These are phyloP conservation scores for Nemania abortiva DNA, from an alignment of 2,329 filamentous ascomycete genomes.

Conservation along the genomic window DNA sequence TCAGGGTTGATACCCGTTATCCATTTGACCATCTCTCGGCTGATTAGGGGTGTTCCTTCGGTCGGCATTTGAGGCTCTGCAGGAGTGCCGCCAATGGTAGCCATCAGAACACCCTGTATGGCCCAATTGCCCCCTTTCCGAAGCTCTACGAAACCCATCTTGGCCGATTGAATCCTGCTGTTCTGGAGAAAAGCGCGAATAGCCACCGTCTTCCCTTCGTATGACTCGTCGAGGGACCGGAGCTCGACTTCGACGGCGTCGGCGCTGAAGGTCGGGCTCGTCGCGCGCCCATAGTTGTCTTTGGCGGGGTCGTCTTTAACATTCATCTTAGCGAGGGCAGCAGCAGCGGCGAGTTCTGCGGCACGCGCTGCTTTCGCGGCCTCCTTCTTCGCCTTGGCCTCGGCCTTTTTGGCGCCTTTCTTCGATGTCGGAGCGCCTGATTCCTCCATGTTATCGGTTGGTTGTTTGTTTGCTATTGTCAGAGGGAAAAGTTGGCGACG, in stretches of 20 bases:
- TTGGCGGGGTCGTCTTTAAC: neutral
- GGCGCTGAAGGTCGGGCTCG: neutral
- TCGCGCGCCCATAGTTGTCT: neutral
- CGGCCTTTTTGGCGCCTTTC: neutral
- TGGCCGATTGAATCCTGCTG: no score
- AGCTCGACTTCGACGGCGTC: conserved; percentile 58
- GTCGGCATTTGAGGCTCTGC: conserved; percentile 18
- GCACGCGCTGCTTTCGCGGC: neutral
- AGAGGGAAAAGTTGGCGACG: neutral
- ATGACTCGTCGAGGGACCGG: conserved; percentile 70
- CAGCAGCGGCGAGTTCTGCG: neutral
- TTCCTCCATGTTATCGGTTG: neutral
- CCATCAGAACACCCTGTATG: conserved; percentile 83
- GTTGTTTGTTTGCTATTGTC: neutral
- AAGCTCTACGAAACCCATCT: conserved; percentile 91
- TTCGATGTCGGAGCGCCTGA: neutral
- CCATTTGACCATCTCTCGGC: conserved; percentile 20
- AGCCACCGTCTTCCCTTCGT: conserved; percentile 72
- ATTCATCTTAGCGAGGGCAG: neutral
- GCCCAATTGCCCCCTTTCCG: conserved; percentile 79
- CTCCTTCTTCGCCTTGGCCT: neutral
- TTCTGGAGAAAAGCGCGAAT: conserved; percentile 84
- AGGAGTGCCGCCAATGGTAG: conserved; percentile 69
- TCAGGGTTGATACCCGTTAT: conserved; percentile 75
- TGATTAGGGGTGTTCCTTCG: neutral